Percentiles rank a stretch among this genome's conserved stretches.
phyloP scores from a whole-genome alignment of 495 filamentous ascomycete genomes.

The Halenospora varia region DNA sequence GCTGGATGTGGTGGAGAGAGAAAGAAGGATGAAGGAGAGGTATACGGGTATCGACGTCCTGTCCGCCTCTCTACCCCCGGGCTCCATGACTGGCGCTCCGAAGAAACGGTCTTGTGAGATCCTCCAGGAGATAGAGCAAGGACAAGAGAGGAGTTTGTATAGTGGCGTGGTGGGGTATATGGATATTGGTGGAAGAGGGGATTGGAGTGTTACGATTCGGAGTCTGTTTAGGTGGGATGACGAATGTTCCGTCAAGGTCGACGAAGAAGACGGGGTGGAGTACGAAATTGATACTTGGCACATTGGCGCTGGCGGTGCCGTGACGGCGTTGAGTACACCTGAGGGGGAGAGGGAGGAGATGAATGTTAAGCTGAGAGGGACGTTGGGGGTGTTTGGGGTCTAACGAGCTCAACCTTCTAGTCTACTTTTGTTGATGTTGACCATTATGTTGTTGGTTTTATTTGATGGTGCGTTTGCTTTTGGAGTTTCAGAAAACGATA shows the following conservation, averaged over 20 bases:
- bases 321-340: constrained; percentile 73
- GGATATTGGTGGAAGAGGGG: constrained; percentile 77
- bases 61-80: constrained; percentile 74
- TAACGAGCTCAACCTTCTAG: too few species aligned
- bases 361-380: constrained; percentile 72
- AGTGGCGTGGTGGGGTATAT: constrained; percentile 87
- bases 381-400: constrained; percentile 50
- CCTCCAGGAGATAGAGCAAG: constrained; percentile 61
- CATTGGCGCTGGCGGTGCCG: constrained; percentile 83
- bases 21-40: constrained; percentile 22
- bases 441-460: too few species aligned
- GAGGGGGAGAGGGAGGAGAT: constrained; percentile 89
- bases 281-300: too few species aligned
- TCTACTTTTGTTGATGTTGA: too few species aligned
- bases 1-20: constrained; percentile 27
- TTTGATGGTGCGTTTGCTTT: too few species aligned
- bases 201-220: constrained; percentile 85
- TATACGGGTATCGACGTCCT: constrained; percentile 71
- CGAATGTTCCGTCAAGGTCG: constrained; percentile 27
- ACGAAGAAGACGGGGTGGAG: constrained; percentile 31
- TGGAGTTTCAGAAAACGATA: too few species aligned
- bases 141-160: constrained; percentile 70
- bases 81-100: constrained; percentile 92
- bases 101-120: constrained; percentile 89
- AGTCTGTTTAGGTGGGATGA: constrained; percentile 68